A percentile compares a stretch with the other conserved stretches of the same genome.
Evolutionary conservation across 495 filamentous ascomycete species (phyloP).

Genomic region (Talaromyces adpressus): DNA sequence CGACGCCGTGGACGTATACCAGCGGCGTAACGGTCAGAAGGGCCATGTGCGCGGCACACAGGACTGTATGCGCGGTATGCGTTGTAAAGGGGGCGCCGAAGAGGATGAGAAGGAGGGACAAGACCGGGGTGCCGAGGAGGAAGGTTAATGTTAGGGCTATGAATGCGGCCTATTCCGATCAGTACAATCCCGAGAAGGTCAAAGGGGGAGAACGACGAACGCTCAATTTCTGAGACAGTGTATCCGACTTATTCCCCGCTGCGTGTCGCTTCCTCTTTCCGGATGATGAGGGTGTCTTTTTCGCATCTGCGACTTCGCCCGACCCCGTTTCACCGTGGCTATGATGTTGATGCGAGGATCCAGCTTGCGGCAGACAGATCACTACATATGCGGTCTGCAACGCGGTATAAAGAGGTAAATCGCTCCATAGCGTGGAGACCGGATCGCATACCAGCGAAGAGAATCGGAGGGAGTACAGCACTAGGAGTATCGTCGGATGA

Average conservation of each 20-base stretch:
- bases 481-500: constrained; percentile 60
- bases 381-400: constrained; percentile 64
- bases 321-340: constrained; percentile 11
- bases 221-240: constrained; percentile 24
- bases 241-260: constrained; percentile 13
- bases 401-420: constrained; percentile 53
- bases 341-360: constrained; percentile 21
- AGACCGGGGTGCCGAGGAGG: constrained; percentile 54
- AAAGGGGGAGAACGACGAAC: constrained; percentile 18
- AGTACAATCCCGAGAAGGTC: constrained; percentile 11
- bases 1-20: constrained; percentile 79
- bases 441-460: constrained; percentile 62
- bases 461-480: constrained; percentile 56
- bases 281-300: constrained; percentile 19
- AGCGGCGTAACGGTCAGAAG: constrained; percentile 67
- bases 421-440: constrained; percentile 50
- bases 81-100: constrained; percentile 89
- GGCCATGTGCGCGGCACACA: constrained; percentile 75
- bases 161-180: constrained; percentile 50
- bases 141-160: constrained; percentile 55
- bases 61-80: constrained; percentile 67
- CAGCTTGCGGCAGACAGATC: constrained; percentile 65
- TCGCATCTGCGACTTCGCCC: constrained; percentile 39
- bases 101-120: constrained; percentile 64
- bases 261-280: constrained; percentile 19